A percentile compares a stretch with the other conserved stretches of the same genome.
Evolutionary conservation across 306 rosid genomes (phyloP).

Genomic region (Hylodesmum podocarpum): DNA sequence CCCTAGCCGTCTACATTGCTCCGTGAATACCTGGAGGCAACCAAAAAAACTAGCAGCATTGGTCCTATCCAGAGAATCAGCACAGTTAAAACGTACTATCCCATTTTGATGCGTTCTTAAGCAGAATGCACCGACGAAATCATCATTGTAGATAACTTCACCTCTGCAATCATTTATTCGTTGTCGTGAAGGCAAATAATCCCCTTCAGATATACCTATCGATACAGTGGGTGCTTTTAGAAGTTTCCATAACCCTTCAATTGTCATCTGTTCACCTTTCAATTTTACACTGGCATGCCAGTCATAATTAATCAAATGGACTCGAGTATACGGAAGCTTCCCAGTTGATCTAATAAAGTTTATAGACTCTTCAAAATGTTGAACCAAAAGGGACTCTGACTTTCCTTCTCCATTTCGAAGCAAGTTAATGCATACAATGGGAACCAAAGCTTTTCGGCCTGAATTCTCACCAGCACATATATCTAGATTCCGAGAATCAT

Average conservation of each 20-base stretch:
- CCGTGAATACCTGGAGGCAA: slow-evolving; percentile 88
- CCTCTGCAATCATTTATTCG: slow-evolving; percentile 82
- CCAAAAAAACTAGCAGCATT: slow-evolving; percentile 99
- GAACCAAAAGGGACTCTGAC: slow-evolving; percentile 87
- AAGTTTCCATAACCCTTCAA: slow-evolving; percentile 92
- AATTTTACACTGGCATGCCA: slow-evolving; percentile 90
- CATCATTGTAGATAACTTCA: slow-evolving; percentile 71
- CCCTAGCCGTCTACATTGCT: slow-evolving; percentile 97
- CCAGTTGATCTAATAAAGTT: slow-evolving; percentile 73
- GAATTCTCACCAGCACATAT: slow-evolving; percentile 49
- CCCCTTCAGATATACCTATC: slow-evolving; percentile 89
- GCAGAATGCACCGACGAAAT: slow-evolving; percentile 89
- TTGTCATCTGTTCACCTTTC: slow-evolving; percentile 91
- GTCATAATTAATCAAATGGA: slow-evolving; percentile 82
- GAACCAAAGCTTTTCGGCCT: slow-evolving; percentile 71
- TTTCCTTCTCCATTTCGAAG: slow-evolving; percentile 95
- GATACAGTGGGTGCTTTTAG: slow-evolving; percentile 77
- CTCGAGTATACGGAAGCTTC: slow-evolving; percentile 70
- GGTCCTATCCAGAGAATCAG: slow-evolving; percentile 98
- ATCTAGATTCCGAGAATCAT: slow-evolving; percentile 69
- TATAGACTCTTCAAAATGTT: slow-evolving; percentile 87
- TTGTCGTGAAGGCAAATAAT: slow-evolving; percentile 84
- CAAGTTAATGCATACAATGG: slow-evolving; percentile 87
- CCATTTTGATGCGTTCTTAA: slow-evolving; percentile 94
- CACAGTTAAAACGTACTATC: slow-evolving; percentile 91